Evolutionary conservation across 1,284 basidiomycete species (phyloP), one percentile per base, ranked within the genome.

Genomic region (Heliocybe sulcata): DNA sequence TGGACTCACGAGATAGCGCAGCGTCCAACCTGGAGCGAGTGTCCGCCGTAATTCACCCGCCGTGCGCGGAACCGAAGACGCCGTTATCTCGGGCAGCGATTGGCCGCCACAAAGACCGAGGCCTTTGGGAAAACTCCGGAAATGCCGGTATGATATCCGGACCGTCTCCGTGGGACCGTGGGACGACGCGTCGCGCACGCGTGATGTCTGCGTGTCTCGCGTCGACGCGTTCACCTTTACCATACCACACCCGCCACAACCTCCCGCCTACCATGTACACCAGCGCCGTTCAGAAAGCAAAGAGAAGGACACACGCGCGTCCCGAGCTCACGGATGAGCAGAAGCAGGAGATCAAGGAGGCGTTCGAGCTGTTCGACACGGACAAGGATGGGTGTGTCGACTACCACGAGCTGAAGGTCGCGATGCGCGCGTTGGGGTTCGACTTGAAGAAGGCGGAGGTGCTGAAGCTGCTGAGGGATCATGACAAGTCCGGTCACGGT

Each of bases 361-460:
- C 97, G 0, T 99, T 99, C 67, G 95, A 98, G 71, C 85, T 99
- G 55, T 99, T 99, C 67, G 97, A 99, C 74, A 93, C 94, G 31
- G 96, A 99, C 80, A 98, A 98, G 77, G 96, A 99, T 66, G 93
- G 94, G n/a, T 86, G 81, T 53, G 80, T 97, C 58, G 94, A 96
- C 74, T 99, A 98, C 72, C 96, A 99, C 73, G 97, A 99, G 71
- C 81, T 99, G 64, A 98, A 98, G 70, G 97, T 99, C 61, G 94
- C 96, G 47, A 94, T 99, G 92, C 82, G 97, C 50, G 97, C 97
- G 2, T 76, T 99, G 49, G 97, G 97, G 0, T 99, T 99, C 67
- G 97, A 98, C 69, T 72, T 98, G 69, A 98, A 98, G 76, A 99
- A 99, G 75, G 92, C 93, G 0, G 97, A 99, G 71, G 95, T 99